These are phyloP conservation scores for Rhynchospora tenuis DNA, from an alignment of 176 grass and related monocot genomes.

Conservation along the genomic window DNA sequence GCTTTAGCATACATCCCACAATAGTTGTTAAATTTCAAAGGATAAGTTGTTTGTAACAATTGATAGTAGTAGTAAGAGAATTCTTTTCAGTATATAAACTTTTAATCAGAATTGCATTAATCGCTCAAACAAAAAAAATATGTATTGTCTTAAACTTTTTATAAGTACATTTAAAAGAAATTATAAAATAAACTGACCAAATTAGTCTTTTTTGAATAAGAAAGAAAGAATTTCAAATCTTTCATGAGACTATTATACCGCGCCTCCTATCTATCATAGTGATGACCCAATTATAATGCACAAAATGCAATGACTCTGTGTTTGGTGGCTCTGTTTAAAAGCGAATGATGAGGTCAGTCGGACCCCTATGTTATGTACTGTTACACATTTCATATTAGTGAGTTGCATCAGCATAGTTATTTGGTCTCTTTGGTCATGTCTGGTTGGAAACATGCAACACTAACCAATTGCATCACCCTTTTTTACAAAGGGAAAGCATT, in stretches of 20 bases:
- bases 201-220: no score
- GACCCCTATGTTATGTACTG: not conserved
- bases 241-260: not conserved
- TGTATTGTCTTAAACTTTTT: no score
- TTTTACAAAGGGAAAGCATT: not conserved
- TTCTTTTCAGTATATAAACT: no score
- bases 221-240: not conserved
- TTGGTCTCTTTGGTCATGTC: not conserved
- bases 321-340: not conserved
- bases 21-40: no score
- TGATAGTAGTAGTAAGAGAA: no score
- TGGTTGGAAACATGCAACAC: not conserved
- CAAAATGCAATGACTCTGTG: not conserved
- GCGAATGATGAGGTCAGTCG: not conserved
- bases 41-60: no score
- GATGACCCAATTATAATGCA: not conserved
- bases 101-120: no score
- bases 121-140: no score
- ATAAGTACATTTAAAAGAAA: no score
- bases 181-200: no score
- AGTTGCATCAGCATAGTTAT: not conserved
- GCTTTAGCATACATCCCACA: no score
- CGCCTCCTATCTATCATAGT: not conserved
- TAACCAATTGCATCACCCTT: not conserved
- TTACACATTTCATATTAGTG: not conserved